Conservation (phyloP, 495 filamentous ascomycete species). For the Penicillium simplicissimum region DNA sequence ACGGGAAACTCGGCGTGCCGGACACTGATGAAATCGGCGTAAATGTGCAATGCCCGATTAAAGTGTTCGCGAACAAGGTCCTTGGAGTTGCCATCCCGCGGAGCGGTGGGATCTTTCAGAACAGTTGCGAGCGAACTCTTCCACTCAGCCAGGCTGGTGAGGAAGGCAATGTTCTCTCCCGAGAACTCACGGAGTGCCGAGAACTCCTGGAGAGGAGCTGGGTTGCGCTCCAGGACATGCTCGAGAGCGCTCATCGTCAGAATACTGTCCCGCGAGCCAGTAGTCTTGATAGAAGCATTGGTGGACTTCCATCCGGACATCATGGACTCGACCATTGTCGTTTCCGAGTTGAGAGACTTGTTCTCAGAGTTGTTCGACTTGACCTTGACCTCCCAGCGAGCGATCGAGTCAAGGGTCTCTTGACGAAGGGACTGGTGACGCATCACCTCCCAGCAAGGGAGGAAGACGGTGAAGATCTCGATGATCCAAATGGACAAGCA, state of each 20-base stretch:
- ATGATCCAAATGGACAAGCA: slow-evolving; percentile 54
- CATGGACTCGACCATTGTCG: slow-evolving; percentile 36
- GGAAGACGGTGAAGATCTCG: slow-evolving; percentile 54
- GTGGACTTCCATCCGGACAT: slow-evolving; percentile 38
- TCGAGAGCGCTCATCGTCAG: slow-evolving; percentile 62
- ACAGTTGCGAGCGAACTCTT: slow-evolving; percentile 34
- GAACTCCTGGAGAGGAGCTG: slow-evolving; percentile 57
- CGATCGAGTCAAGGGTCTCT: slow-evolving; percentile 40
- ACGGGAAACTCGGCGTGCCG: slow-evolving; percentile 61
- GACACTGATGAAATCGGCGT: slow-evolving; percentile 55
- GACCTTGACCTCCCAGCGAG: slow-evolving; percentile 35
- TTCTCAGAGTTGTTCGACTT: slow-evolving; percentile 26
- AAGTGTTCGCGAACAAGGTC: slow-evolving; percentile 45
- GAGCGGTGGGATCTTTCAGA: slow-evolving; percentile 18
- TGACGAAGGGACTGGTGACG: slow-evolving; percentile 48
- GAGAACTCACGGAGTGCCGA: slow-evolving; percentile 64
- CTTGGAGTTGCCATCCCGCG: slow-evolving; percentile 21
- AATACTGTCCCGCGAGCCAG: slow-evolving; percentile 41
- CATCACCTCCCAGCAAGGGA: slow-evolving; percentile 57
- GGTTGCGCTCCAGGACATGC: slow-evolving; percentile 55
- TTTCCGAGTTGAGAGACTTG: slow-evolving; percentile 32
- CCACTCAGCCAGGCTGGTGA: slow-evolving; percentile 58
- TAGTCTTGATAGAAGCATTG: slow-evolving; percentile 30
- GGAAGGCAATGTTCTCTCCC: slow-evolving; percentile 68
- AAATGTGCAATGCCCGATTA: slow-evolving; percentile 57